These are phyloP conservation scores for Biscogniauxia sp. DNA, from an alignment of 2,329 filamentous ascomycete genomes.

Conservation along the genomic window DNA sequence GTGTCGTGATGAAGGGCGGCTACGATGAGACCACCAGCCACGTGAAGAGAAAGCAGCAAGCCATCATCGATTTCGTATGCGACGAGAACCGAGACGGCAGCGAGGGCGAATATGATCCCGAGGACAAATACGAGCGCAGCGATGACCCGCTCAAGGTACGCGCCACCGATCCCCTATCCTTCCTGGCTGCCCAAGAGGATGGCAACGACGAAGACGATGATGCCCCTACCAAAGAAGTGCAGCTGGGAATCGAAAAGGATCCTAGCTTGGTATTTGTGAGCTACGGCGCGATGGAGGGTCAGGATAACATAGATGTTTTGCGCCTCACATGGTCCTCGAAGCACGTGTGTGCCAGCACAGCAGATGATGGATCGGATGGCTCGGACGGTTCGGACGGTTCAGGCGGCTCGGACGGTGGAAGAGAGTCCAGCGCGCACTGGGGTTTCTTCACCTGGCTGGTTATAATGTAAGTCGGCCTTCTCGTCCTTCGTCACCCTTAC, in stretches of 20 bases:
- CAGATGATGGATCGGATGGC: constrained; percentile 35
- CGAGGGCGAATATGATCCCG: constrained; percentile 63
- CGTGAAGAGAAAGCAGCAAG: constrained; percentile 61
- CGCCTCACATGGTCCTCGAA: constrained; percentile 84
- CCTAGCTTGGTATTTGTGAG: constrained; percentile 73
- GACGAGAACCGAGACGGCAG: constrained; percentile 69
- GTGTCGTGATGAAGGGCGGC: constrained; percentile 65
- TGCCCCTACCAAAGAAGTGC: constrained; percentile 48
- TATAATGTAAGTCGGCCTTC: constrained; percentile 67
- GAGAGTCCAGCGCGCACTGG: constrained; percentile 61
- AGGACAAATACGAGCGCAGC: constrained; percentile 50
- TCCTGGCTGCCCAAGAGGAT: constrained; percentile 24
- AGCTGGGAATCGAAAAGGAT: constrained; percentile 45
- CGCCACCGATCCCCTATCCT: constrained; percentile 32
- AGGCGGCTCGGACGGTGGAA: constrained; percentile 38
- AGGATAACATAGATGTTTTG: constrained; percentile 59
- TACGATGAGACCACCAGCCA: constrained; percentile 53
- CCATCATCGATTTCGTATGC: constrained; percentile 84
- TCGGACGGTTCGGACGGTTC: constrained; percentile 33
- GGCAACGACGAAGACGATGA: constrained; percentile 38
- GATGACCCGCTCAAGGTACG: constrained; percentile 17
- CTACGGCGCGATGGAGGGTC: constrained; percentile 61
- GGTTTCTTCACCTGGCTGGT: constrained; percentile 98
- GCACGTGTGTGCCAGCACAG: constrained; percentile 69
- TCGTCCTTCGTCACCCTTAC: neutral